Evolutionary conservation across 495 filamentous ascomycete genomes (phyloP), one percentile per base, ranked within the genome.

Genomic region (Annulohypoxylon moriforme): DNA sequence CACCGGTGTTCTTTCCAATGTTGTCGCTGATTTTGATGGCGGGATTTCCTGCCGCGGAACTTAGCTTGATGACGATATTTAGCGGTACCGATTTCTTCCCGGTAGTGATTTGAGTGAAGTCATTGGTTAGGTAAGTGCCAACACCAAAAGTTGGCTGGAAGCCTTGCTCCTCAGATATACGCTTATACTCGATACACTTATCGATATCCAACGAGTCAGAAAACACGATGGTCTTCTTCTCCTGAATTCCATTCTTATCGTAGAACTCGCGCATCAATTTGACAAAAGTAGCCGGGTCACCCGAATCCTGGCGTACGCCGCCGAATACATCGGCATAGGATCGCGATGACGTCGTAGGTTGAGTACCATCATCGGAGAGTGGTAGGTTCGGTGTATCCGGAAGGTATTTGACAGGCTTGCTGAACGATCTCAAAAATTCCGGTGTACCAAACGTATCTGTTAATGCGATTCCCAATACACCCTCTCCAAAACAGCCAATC

Each of bases 361-460:
- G 27, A 9, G 33, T 36, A 31, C 57, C 67, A 1, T 71, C 81
- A 31, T 61, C 55, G 10, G 29, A 13, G 25, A 58, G 55, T 7
- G 61, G 57, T 20, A 56, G 34, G 52, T 63, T 67, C 4, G 70
- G 57, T 5, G 74, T 69, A 36, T 60, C 71, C 3, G 69, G 64
- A 8, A 82, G 68, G 38, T 76, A 64, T 46, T 70, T 72, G n/a
- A 84, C 64, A 0, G 89, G 87, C 75, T 91, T 87, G 69, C 86
- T 85, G 82, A 99, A 99, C 0, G 94, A 89, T 53, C 88, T 88
- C 10, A 99, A 85, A 81, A 99, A 99, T 27, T 89, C 88, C 0
- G 93, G 92, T 2, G 96, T 98, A 40, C 96, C 96, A 75, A 98
- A 99, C 2, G 96, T 99, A 82, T 99, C 96, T n/a, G 96, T 98